Conservation (phyloP, 306 rosid genomes). For the Abrus precatorius region DNA sequence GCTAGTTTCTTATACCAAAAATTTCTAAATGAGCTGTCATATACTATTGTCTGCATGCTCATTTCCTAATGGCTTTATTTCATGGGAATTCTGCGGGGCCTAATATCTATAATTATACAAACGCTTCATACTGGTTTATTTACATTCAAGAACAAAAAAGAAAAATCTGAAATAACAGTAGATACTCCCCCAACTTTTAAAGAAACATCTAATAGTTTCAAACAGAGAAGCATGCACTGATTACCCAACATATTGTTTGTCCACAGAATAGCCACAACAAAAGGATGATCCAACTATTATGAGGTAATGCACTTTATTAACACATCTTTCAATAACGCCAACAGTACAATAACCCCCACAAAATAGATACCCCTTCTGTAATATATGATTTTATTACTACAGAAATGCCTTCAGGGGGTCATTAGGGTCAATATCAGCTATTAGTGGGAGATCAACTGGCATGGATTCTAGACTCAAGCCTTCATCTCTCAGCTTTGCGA, state of each 20-base stretch:
- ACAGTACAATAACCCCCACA: constrained; percentile 24
- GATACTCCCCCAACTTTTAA: background rate
- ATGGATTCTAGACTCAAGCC: constrained; percentile 62
- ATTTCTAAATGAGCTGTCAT: too few species aligned
- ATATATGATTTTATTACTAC: constrained; percentile 29
- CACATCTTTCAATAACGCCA: background rate
- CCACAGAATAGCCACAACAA: background rate
- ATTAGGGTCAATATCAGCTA: constrained; percentile 65
- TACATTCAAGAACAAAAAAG: background rate
- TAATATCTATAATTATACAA: background rate
- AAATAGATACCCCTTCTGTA: background rate
- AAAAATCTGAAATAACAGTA: background rate
- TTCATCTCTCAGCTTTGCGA: constrained; percentile 65
- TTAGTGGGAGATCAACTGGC: constrained; percentile 72
- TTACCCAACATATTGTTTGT: constrained; percentile 24
- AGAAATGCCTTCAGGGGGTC: constrained; percentile 75
- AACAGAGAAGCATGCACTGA: background rate
- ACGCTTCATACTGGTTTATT: background rate
- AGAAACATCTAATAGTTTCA: background rate
- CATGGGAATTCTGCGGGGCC: background rate
- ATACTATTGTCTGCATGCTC: background rate
- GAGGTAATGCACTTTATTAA: background rate
- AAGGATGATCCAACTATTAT: constrained; percentile 27
- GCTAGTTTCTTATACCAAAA: too few species aligned
- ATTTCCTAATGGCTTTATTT: background rate